Evolutionary conservation across 805 yeast species (phyloP).

Genomic region (Kodamaea hsintzibuensis): DNA sequence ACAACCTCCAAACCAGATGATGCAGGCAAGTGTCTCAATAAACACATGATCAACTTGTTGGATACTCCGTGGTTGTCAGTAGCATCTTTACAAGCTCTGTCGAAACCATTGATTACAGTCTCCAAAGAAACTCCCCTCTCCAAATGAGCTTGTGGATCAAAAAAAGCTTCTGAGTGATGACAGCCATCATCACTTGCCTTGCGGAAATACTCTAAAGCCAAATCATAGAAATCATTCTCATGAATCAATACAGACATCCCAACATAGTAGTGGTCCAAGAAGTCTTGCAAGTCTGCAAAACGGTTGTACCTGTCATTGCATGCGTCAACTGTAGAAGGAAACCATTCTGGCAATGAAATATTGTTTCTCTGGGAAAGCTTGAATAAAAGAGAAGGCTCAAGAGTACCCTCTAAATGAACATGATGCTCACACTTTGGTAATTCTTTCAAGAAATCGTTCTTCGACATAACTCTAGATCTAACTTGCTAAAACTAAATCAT

Average conservation of each 20-base stretch:
- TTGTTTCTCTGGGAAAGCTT: slow-evolving; percentile 66
- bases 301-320: slow-evolving; percentile 51
- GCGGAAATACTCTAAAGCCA: slow-evolving; percentile 72
- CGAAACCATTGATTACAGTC: slow-evolving; percentile 63
- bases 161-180: slow-evolving; percentile 73
- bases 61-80: slow-evolving; percentile 58
- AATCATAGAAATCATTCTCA: slow-evolving; percentile 72
- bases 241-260: slow-evolving; percentile 74
- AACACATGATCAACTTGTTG: slow-evolving; percentile 76
- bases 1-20: slow-evolving; percentile 59
- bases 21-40: slow-evolving; percentile 73
- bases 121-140: slow-evolving; percentile 64
- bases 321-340: slow-evolving; percentile 61
- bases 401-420: slow-evolving; percentile 79
- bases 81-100: slow-evolving; percentile 68
- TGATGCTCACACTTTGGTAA: slow-evolving; percentile 89
- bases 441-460: slow-evolving; percentile 33
- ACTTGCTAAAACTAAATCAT: background rate
- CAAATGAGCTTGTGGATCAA: slow-evolving; percentile 84
- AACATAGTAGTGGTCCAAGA: slow-evolving; percentile 74
- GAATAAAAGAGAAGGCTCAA: slow-evolving; percentile 70
- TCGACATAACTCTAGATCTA: slow-evolving; percentile 1
- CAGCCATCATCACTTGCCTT: slow-evolving; percentile 62
- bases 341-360: slow-evolving; percentile 57
- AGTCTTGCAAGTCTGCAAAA: slow-evolving; percentile 73